phyloP scores from a whole-genome alignment of 345 rosid species.

The Lepidium sativum region DNA sequence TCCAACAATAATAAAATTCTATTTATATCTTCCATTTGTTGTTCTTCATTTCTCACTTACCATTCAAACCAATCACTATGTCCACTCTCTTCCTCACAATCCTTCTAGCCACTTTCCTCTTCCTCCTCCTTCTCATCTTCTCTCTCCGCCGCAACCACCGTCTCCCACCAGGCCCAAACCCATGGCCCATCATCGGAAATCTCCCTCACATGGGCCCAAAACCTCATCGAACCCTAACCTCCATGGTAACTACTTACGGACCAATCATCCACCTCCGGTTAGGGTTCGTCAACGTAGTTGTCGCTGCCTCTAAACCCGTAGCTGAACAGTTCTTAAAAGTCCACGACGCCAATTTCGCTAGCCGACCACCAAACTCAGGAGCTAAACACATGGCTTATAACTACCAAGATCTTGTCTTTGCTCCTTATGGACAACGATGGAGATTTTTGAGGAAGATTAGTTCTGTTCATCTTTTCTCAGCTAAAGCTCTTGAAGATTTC shows the following conservation, averaged over 20 bases:
- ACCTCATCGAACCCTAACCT: slow-evolving; percentile 68
- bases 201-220: slow-evolving; percentile 66
- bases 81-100: slow-evolving; percentile 24
- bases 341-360: slow-evolving; percentile 77
- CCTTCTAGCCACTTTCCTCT: slow-evolving; percentile 29
- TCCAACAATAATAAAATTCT: background rate
- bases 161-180: slow-evolving; percentile 85
- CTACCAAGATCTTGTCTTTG: slow-evolving; percentile 86
- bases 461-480: slow-evolving; percentile 77
- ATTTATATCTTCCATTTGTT: background rate
- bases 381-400: slow-evolving; percentile 84
- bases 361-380: slow-evolving; percentile 87
- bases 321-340: slow-evolving; percentile 71
- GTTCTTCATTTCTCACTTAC: slow-evolving; percentile 8
- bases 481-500: slow-evolving; percentile 77
- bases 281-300: slow-evolving; percentile 70
- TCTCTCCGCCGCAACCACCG: slow-evolving; percentile 18
- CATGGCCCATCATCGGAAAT: slow-evolving; percentile 89
- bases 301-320: slow-evolving; percentile 76
- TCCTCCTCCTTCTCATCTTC: background rate
- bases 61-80: slow-evolving; percentile 25
- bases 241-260: slow-evolving; percentile 52
- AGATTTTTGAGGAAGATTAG: slow-evolving; percentile 75
- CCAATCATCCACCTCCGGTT: slow-evolving; percentile 73
- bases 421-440: slow-evolving; percentile 90